Evolutionary conservation across 1,284 basidiomycete species (phyloP).

Genomic region (Sanghuangporus baumii): DNA sequence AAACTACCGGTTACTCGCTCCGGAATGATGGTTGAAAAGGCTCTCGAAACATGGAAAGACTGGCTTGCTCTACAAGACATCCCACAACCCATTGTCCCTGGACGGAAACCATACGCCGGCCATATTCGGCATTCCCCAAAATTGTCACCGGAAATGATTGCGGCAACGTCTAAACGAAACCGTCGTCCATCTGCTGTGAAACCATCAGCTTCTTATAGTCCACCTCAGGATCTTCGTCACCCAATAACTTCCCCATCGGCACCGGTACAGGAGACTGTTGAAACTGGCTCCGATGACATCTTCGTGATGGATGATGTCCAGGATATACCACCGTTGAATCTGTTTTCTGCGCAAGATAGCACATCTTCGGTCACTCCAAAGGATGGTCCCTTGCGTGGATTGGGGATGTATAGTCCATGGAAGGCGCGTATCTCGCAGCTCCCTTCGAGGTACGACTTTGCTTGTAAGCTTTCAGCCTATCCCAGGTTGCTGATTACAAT

Average conservation of each 20-base stretch:
- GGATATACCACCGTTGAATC: constrained; percentile 18
- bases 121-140: constrained; percentile 40
- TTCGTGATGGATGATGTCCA: constrained; percentile 61
- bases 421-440: constrained; percentile 17
- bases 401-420: constrained; percentile 12
- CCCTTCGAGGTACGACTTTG: constrained; percentile 31
- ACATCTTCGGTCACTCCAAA: constrained; percentile 27
- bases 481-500: constrained; percentile 15
- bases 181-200: constrained; percentile 19
- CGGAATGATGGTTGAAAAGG: constrained; percentile 45
- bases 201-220: constrained; percentile 29
- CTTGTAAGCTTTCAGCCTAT: constrained; percentile 34
- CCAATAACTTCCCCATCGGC: constrained; percentile 18
- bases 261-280: constrained; percentile 16
- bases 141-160: constrained; percentile 39
- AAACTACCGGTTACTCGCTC: constrained; percentile 67
- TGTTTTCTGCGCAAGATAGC: constrained; percentile 22
- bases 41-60: constrained; percentile 62
- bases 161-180: constrained; percentile 6
- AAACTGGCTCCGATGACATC: constrained; percentile 37
- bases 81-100: constrained; percentile 52
- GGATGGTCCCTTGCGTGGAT: constrained; percentile 19
- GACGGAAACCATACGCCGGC: constrained; percentile 28
- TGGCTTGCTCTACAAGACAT: constrained; percentile 85
- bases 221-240: constrained; percentile 27